Evolutionary conservation across 257 asterid genomes (phyloP).

Genomic region (Ilex asprella): DNA sequence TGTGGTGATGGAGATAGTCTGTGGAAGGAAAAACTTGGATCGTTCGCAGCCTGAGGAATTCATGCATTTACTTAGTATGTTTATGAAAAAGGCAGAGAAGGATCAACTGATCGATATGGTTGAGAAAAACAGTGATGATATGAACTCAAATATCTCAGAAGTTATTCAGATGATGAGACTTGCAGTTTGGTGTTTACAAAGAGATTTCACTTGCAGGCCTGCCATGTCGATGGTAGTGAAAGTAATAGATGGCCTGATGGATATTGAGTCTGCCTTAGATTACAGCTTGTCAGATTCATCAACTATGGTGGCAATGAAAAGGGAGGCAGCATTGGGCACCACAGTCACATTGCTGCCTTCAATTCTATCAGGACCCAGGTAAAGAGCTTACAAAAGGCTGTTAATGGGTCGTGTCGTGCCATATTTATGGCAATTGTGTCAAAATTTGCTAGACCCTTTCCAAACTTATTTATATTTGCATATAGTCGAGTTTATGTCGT

Average conservation of each 20-base stretch:
- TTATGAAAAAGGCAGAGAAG: slow-evolving; percentile 16
- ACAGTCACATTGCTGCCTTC: slow-evolving; percentile 4
- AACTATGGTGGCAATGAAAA: background rate
- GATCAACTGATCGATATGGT: slow-evolving; percentile 12
- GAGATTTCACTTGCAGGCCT: slow-evolving; percentile 22
- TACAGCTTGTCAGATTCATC: background rate
- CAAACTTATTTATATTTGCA: too few relatives aligned
- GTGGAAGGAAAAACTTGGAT: slow-evolving; percentile 24
- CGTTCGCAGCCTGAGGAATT: slow-evolving; percentile 9
- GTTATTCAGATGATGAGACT: slow-evolving; percentile 13
- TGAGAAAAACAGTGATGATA: slow-evolving; percentile 8
- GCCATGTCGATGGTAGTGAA: slow-evolving; percentile 19
- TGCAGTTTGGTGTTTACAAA: slow-evolving; percentile 21
- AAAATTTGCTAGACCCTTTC: too few relatives aligned
- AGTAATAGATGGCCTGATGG: slow-evolving; percentile 16
- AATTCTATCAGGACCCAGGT: slow-evolving; percentile 17
- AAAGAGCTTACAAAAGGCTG: background rate
- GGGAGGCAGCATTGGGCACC: background rate
- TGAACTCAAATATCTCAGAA: slow-evolving; percentile 11
- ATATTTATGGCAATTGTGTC: too few relatives aligned
- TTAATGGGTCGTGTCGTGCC: too few relatives aligned
- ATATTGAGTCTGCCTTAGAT: slow-evolving; percentile 10
- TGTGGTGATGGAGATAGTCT: slow-evolving; percentile 16
- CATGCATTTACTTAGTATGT: slow-evolving; percentile 9
- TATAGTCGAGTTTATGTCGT: too few relatives aligned